Conservation (phyloP, 2,329 filamentous ascomycete species). For the Akanthomyces lecanii region DNA sequence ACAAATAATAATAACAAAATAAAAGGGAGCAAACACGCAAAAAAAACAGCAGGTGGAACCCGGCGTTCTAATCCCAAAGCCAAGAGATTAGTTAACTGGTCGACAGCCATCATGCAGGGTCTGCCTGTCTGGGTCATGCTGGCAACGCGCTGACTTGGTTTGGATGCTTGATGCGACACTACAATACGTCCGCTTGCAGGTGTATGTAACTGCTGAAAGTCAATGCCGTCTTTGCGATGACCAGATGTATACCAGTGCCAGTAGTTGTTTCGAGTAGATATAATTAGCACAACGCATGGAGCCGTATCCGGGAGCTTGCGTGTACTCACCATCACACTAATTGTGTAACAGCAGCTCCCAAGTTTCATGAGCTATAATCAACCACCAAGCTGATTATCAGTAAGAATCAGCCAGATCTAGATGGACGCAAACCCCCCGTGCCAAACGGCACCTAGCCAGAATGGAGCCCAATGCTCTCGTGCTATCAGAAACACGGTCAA, state of each 20-base stretch:
- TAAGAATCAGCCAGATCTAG: neutral
- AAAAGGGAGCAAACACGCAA: neutral
- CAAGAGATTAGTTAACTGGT: conserved; percentile 10
- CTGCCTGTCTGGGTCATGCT: neutral
- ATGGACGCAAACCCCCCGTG: neutral
- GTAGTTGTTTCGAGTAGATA: conserved; percentile 7
- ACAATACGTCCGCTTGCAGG: neutral
- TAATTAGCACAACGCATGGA: neutral
- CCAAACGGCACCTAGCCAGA: neutral
- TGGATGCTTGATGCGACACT: conserved; percentile 1
- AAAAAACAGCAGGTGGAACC: neutral
- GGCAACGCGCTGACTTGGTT: neutral
- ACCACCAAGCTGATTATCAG: too few species aligned
- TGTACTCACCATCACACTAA: neutral
- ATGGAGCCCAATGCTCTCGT: neutral
- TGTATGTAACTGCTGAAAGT: neutral
- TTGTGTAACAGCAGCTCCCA: too few species aligned
- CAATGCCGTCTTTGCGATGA: conserved; percentile 4
- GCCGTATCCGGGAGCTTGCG: neutral
- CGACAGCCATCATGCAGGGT: conserved; percentile 4
- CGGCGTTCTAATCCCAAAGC: neutral
- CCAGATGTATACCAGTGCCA: neutral
- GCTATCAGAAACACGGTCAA: conserved; percentile 4
- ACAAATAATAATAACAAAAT: neutral
- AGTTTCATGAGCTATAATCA: too few species aligned